Evolutionary conservation across 164 flowering plant species (phyloP), one percentile per base, ranked within the genome.

Genomic region (Macadamia integrifolia): DNA sequence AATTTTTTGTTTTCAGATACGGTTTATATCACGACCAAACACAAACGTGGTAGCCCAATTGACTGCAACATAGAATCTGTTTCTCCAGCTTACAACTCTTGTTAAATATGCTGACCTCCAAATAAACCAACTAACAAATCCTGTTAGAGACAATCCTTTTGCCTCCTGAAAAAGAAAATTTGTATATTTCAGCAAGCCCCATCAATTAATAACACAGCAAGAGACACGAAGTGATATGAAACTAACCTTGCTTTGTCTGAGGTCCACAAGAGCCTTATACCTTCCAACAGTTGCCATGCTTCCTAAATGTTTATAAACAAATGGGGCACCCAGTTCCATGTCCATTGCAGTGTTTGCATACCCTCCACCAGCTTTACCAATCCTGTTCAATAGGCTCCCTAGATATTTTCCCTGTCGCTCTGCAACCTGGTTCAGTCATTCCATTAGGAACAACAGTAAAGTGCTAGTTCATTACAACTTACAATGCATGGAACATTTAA

Each of bases 51-150:
- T 93, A 9, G 82, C 76, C 98, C 97, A 93, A 76, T 93, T 91
- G 64, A 91, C 77, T 0, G 94, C 93, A 23, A 93, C 98, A 72
- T 93, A 93, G 67, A 93, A 87, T 65, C 98, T 77, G 85, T 93
- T 91, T 81, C 97, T 88, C 98, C 98, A 93, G 85, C 98, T 93
- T 61, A 93, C 61, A 5, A 93, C 93, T 1, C 98, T 89, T 0
- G 98, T 91, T 30, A 91, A 87, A 77, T 91, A 91, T 0, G 98
- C 98, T 3, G 98, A 93, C 50, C 96, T 83, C 98, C 98, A 93
- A 66, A 91, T 78, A 61, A 93, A 84, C 94, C 94, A 93, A 77
- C 98, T 93, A 6, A 49, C 14, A 66, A 91, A 86, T 76, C 98
- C 98, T n/a, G 89, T 87, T 73, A 91, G 10, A 2, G 98, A 78